Evolutionary conservation across 192 early-diverging fungal genomes (phyloP), one percentile per base, ranked within the genome.

Genomic region (Dimargaris cristalligena): DNA sequence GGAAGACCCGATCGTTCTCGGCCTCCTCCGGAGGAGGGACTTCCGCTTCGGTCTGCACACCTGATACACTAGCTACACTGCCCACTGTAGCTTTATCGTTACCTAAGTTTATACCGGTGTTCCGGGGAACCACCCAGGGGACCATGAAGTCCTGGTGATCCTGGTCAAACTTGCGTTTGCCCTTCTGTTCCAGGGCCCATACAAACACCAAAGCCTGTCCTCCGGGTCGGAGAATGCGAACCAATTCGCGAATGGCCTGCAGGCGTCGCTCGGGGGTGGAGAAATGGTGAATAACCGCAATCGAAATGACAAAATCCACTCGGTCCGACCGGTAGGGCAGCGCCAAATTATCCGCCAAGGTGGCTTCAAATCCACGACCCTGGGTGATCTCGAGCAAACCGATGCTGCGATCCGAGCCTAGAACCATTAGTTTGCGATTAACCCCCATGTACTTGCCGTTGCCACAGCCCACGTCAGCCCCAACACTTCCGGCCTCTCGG

Each of bases 381-480:
- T 64, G 54, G 56, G 77, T 77, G 50, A 97, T 94, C 30, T 78
- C 75, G 3, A 90, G 83, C 46, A 94, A 68, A 23, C 88, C 83
- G 11, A 72, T 68, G 72, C 88, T 88, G 63, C 88, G 65, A 62
- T 98, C 94, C 0, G 86, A 89, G 47, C 92, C 94, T 33, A 90
- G 58, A 38, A 88, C 82, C 61, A 79, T 78, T 8, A 92, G 65
- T n/a, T 81, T 75, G n/a, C 69, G 70, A 62, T 94, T 93, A 2
- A 94, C 86, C 31, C 83, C 84, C 65, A 98, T 74, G 65, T 98
- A 98, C 69, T 98, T 98, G 45, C 94, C 94, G 71, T 98, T 98
- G 13, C 94, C 94, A 63, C 94, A 94, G 20, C 94, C 94, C 28
- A 98, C 80, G 71, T 98, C 94, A 1, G 85, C 88, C 14, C 94